Conservation (phyloP, 2,329 filamentous ascomycete genomes). For the Daldinia sp. region DNA sequence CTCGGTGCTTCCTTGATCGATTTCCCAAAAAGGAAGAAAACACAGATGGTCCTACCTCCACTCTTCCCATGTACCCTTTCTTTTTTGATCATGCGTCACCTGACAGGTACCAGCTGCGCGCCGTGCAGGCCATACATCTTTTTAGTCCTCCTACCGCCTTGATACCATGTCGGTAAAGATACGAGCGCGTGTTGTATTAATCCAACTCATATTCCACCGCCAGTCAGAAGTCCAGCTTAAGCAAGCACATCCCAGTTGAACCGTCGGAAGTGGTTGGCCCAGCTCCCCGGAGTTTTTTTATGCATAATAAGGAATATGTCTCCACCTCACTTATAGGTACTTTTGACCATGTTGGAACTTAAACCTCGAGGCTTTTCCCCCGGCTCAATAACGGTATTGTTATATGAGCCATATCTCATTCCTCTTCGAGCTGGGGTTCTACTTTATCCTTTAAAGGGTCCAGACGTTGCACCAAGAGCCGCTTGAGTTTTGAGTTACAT, state of each 20-base stretch:
- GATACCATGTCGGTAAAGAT: constrained; percentile 21
- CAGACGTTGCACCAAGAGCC: neutral
- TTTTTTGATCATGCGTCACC: constrained; percentile 35
- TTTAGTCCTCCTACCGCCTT: constrained; percentile 19
- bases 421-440: neutral
- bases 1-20: constrained; percentile 28
- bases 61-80: constrained; percentile 1
- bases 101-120: constrained; percentile 44
- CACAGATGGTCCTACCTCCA: constrained; percentile 30
- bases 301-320: constrained; percentile 35
- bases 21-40: constrained; percentile 8
- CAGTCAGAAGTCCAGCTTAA: constrained; percentile 21
- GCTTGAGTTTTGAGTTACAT: constrained; percentile 7
- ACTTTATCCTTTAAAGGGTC: constrained; percentile 10
- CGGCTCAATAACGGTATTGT: constrained; percentile 24
- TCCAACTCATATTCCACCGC: constrained; percentile 31
- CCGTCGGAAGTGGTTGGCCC: constrained; percentile 31
- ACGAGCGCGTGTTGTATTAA: constrained; percentile 19
- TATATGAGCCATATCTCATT: constrained; percentile 27
- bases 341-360: constrained; percentile 26
- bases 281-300: constrained; percentile 37
- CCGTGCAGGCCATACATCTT: constrained; percentile 39
- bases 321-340: constrained; percentile 26
- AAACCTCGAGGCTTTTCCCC: constrained; percentile 22
- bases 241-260: constrained; percentile 32